A percentile compares a stretch with the other conserved stretches of the same genome.
Evolutionary conservation across 2,329 filamentous ascomycete genomes (phyloP).

Genomic region (Geosmithia morbida): DNA sequence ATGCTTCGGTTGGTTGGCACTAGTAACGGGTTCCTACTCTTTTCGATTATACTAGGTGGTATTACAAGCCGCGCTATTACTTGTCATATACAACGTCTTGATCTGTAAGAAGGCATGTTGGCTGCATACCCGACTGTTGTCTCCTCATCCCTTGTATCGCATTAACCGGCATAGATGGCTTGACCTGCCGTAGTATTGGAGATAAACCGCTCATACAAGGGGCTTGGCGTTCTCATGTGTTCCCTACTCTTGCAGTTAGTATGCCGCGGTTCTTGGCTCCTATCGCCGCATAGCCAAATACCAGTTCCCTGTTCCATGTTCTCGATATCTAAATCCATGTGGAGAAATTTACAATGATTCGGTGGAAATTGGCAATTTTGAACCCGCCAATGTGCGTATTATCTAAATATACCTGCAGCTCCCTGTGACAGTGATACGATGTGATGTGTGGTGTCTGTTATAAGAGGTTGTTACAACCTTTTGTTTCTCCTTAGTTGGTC

Average conservation of each 20-base stretch:
- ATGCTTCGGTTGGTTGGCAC: too few species aligned
- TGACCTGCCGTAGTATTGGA: too few species aligned
- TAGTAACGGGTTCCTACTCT: too few species aligned
- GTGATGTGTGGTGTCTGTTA: background rate
- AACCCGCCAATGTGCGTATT: background rate
- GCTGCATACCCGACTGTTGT: too few species aligned
- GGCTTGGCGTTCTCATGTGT: too few species aligned
- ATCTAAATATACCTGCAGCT: background rate
- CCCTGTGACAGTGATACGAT: background rate
- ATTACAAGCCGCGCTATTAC: too few species aligned
- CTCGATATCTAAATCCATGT: background rate
- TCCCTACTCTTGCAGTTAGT: background rate
- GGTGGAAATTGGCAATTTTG: background rate
- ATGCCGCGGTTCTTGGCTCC: background rate
- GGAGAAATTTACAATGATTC: background rate
- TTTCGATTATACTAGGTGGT: too few species aligned
- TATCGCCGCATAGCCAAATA: background rate
- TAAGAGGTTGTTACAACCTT: background rate
- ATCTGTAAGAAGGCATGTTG: too few species aligned
- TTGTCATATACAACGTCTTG: too few species aligned
- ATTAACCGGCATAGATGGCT: too few species aligned
- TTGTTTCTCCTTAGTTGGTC: background rate
- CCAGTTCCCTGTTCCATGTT: background rate
- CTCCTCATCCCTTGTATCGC: too few species aligned
- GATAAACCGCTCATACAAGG: too few species aligned